Conservation (phyloP, 2,329 filamentous ascomycete genomes). For the Dothideomycetes sp. region DNA sequence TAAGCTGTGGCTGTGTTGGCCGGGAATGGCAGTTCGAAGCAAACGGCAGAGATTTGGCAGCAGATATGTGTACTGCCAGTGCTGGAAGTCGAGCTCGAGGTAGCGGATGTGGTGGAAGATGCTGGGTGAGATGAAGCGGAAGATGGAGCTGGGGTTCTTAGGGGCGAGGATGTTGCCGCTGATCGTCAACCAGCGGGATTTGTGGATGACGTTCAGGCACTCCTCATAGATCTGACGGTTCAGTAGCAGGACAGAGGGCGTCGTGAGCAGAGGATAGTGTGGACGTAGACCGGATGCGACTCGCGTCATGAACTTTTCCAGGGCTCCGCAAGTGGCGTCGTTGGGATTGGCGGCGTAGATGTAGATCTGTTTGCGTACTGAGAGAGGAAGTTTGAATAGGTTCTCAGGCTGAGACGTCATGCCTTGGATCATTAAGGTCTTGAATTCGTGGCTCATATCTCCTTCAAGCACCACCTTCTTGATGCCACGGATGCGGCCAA, state of each 20-base stretch:
- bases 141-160: conserved; percentile 11
- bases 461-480: conserved; percentile 15
- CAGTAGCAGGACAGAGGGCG: conserved; percentile 23
- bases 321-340: conserved; percentile 8
- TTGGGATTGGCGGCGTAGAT: conserved; percentile 13
- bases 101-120: conserved; percentile 14
- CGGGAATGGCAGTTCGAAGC: too few species aligned
- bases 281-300: conserved; percentile 1
- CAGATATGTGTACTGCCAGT: conserved; percentile 16
- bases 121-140: conserved; percentile 13
- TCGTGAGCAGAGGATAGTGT: conserved; percentile 9
- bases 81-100: conserved; percentile 15
- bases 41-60: conserved; percentile 5
- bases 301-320: neutral
- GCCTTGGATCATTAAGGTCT: conserved; percentile 12
- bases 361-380: conserved; percentile 20
- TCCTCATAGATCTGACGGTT: conserved; percentile 23
- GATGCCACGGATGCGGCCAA: conserved; percentile 14
- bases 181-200: conserved; percentile 19
- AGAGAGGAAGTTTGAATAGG: conserved; percentile 16
- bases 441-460: conserved; percentile 12
- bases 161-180: conserved; percentile 12
- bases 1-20: conserved; percentile 10
- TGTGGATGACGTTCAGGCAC: conserved; percentile 17
- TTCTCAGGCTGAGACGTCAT: conserved; percentile 13